A percentile compares a stretch with the other conserved stretches of the same genome.
Conservation (phyloP, 495 filamentous ascomycete species). For the Penicillium robsamsonii region DNA sequence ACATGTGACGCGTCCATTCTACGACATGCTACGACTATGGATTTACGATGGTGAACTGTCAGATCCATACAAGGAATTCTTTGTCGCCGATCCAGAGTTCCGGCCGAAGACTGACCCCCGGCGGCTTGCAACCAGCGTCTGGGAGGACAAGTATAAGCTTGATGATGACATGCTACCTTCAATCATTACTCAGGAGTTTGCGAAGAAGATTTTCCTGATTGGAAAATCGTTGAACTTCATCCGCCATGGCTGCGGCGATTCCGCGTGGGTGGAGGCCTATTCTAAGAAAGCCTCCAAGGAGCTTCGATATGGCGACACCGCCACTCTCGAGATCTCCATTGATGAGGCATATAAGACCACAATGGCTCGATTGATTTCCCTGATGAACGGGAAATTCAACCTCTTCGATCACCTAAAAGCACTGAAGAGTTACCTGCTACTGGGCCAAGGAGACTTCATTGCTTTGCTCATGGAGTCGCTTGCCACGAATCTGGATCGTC, state of each 20-base stretch:
- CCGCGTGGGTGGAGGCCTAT: constrained; percentile 93
- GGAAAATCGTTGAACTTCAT: constrained; percentile 99
- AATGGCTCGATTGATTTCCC: constrained; percentile 89
- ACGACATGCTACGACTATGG: constrained; percentile 94
- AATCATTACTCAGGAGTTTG: constrained; percentile 88
- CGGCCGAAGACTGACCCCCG: constrained; percentile 49
- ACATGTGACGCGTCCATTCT: constrained; percentile 95
- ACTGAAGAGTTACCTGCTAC: constrained; percentile 88
- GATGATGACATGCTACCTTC: constrained; percentile 83
- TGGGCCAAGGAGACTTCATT: constrained; percentile 97
- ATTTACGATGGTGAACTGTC: constrained; percentile 98
- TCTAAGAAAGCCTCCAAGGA: constrained; percentile 93
- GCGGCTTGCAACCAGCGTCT: constrained; percentile 82
- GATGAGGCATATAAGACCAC: constrained; percentile 97
- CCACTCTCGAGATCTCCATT: constrained; percentile 85
- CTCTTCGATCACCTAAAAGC: constrained; percentile 90
- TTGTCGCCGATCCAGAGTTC: constrained; percentile 73
- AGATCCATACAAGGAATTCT: constrained; percentile 95
- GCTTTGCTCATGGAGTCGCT: constrained; percentile 96
- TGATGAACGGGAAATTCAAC: constrained; percentile 93
- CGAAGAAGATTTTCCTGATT: constrained; percentile 92
- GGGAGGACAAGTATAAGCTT: constrained; percentile 96
- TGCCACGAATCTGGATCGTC: constrained; percentile 85
- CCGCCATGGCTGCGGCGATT: constrained; percentile 88
- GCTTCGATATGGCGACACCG: constrained; percentile 90